Evolutionary conservation across 441 rosid genomes (phyloP).

Genomic region (Sinapis alba): DNA sequence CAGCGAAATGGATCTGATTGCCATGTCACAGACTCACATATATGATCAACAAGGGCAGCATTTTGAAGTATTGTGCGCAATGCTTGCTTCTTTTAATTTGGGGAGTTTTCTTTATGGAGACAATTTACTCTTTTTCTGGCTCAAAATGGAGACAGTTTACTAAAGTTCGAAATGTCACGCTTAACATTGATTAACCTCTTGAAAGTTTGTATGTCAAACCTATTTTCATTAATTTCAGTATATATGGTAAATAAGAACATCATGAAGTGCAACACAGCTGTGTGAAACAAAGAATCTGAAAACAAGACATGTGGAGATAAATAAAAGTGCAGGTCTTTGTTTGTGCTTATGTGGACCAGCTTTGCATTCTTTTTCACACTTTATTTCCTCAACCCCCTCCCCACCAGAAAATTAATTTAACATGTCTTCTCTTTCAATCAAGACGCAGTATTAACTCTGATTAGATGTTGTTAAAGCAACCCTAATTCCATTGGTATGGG

Average conservation of each 20-base stretch:
- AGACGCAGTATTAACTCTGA: constrained; percentile 7
- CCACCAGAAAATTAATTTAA: constrained; percentile 32
- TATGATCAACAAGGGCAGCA: not conserved
- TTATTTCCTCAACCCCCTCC: constrained; percentile 27
- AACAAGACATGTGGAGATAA: constrained; percentile 33
- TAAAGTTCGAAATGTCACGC: not conserved
- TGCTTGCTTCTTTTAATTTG: not conserved
- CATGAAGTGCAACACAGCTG: constrained; percentile 34
- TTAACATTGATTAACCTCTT: not conserved
- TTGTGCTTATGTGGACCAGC: constrained; percentile 40
- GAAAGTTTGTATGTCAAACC: not conserved
- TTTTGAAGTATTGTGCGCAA: not conserved
- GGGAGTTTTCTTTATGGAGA: not conserved
- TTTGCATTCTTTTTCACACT: constrained; percentile 28
- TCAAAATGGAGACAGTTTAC: not conserved
- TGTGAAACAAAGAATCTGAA: constrained; percentile 35
- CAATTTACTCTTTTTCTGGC: too few relatives aligned
- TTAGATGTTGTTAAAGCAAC: not conserved
- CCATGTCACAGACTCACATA: not conserved
- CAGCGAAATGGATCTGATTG: not conserved
- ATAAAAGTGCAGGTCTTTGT: constrained; percentile 33
- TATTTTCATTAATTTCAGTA: not conserved
- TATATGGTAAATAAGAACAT: constrained; percentile 8
- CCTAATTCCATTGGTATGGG: constrained; percentile 12
- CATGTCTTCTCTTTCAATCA: constrained; percentile 24